Conservation (phyloP, 306 rosid genomes). For the Dryas drummondii region DNA sequence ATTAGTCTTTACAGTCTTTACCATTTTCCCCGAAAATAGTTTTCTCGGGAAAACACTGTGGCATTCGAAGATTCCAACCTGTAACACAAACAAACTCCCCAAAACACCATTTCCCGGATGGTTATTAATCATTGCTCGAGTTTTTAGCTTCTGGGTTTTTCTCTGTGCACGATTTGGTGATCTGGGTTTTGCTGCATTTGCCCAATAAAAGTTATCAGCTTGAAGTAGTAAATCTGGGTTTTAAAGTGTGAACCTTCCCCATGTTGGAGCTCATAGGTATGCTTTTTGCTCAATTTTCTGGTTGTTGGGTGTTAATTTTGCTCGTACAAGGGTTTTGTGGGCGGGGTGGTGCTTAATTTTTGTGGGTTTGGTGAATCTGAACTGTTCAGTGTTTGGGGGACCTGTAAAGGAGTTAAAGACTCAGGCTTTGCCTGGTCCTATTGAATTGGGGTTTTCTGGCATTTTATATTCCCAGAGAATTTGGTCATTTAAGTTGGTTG, state of each 20-base stretch:
- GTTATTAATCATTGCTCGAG: conserved; percentile 30
- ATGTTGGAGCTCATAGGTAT: conserved; percentile 25
- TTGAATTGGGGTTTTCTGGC: conserved; percentile 31
- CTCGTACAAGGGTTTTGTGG: conserved; percentile 5
- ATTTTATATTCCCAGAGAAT: conserved; percentile 1
- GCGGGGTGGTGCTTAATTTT: conserved; percentile 21
- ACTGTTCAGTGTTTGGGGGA: conserved; percentile 13
- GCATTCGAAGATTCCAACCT: conserved; percentile 28
- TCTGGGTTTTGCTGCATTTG: conserved; percentile 45
- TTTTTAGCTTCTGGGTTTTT: conserved; percentile 28
- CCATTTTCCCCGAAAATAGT: conserved; percentile 37
- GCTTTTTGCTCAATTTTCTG: conserved; percentile 7
- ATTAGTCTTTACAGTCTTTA: conserved; percentile 14
- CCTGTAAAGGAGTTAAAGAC: conserved; percentile 4
- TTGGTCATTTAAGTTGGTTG: conserved; percentile 13
- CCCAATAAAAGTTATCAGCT: neutral
- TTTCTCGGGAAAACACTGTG: conserved; percentile 13
- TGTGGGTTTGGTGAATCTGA: conserved; percentile 21
- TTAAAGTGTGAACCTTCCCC: conserved; percentile 12
- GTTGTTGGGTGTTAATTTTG: conserved; percentile 15
- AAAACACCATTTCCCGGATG: neutral
- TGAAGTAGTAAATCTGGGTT: conserved; percentile 23
- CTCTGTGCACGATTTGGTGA: conserved; percentile 28
- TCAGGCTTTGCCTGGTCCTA: neutral
- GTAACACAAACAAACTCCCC: conserved; percentile 6